These are phyloP conservation scores for Talaromyces sp. DNA, from an alignment of 2,329 filamentous ascomycete species.

Conservation along the genomic window DNA sequence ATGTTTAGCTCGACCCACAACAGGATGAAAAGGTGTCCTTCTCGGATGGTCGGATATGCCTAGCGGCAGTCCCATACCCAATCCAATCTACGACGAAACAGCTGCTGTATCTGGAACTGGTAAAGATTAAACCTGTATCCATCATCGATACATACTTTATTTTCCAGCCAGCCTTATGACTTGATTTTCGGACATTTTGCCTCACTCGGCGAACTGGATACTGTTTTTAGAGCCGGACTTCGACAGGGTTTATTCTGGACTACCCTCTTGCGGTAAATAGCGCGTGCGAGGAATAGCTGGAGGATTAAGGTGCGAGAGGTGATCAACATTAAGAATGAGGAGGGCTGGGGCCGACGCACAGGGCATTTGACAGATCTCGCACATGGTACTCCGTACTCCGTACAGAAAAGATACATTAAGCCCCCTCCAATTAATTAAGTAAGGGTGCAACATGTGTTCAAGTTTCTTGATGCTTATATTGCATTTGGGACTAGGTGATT, in stretches of 20 bases:
- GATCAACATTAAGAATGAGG: slow-evolving; percentile 12
- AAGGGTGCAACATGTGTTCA: slow-evolving; percentile 20
- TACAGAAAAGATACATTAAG: too few species aligned
- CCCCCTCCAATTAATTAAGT: slow-evolving; percentile 4
- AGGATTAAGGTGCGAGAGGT: slow-evolving; percentile 10
- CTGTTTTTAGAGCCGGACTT: too few species aligned
- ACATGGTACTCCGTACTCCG: slow-evolving; percentile 15
- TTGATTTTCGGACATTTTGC: too few species aligned
- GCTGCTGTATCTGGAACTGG: too few species aligned
- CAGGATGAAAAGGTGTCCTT: slow-evolving; percentile 14
- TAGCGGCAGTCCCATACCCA: background rate
- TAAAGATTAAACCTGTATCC: too few species aligned
- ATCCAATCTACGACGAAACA: background rate
- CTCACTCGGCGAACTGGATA: too few species aligned
- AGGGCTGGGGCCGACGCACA: slow-evolving; percentile 3
- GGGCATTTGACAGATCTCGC: slow-evolving; percentile 17
- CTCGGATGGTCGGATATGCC: slow-evolving; percentile 24
- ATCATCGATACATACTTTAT: too few species aligned
- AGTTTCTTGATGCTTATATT: slow-evolving; percentile 12
- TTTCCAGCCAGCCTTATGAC: background rate
- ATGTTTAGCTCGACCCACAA: slow-evolving; percentile 15
- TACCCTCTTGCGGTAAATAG: slow-evolving; percentile 16
- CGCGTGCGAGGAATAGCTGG: slow-evolving; percentile 6
- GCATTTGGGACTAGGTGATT: background rate
- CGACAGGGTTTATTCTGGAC: background rate